Evolutionary conservation across 2,329 filamentous ascomycete genomes (phyloP).

Genomic region (Stagonosporopsis chrysanthemi): DNA sequence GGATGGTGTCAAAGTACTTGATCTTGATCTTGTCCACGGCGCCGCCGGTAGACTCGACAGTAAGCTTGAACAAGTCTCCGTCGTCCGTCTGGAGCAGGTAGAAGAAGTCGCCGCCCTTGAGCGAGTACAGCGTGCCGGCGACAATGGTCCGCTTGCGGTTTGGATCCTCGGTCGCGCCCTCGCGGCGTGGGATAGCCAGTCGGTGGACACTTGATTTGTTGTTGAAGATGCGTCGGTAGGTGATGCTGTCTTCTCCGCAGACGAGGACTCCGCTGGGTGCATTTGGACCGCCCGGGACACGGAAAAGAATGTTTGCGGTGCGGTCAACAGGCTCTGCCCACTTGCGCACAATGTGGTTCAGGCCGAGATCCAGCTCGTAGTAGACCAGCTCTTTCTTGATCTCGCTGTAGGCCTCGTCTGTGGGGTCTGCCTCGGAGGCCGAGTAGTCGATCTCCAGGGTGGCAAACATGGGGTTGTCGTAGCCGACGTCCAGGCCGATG

Average conservation of each 20-base stretch:
- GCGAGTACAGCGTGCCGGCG: conserved; percentile 95
- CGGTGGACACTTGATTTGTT: conserved; percentile 77
- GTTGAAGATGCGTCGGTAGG: conserved; percentile 90
- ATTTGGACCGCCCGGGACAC: conserved; percentile 91
- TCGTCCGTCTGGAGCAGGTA: conserved; percentile 96
- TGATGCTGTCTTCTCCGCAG: conserved; percentile 92
- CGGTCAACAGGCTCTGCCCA: conserved; percentile 96
- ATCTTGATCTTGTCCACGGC: conserved; percentile 80
- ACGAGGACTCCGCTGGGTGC: conserved; percentile 95
- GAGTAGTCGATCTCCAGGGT: conserved; percentile 93
- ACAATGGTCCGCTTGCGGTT: conserved; percentile 87
- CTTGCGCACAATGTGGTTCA: conserved; percentile 96
- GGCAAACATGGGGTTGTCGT: conserved; percentile 96
- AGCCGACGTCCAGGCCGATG: conserved; percentile 90
- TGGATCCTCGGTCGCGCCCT: conserved; percentile 89
- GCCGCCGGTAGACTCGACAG: conserved; percentile 78
- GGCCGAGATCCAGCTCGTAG: conserved; percentile 93
- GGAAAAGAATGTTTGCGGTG: conserved; percentile 87
- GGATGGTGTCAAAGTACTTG: conserved; percentile 98
- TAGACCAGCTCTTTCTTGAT: conserved; percentile 92
- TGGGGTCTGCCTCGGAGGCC: conserved; percentile 88
- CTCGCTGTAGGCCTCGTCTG: conserved; percentile 80
- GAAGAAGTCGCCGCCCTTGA: conserved; percentile 91
- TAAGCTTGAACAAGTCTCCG: conserved; percentile 97
- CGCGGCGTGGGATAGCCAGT: conserved; percentile 85